phyloP scores from a whole-genome alignment of 2,329 filamentous ascomycete species.

The Xylaria sp. region DNA sequence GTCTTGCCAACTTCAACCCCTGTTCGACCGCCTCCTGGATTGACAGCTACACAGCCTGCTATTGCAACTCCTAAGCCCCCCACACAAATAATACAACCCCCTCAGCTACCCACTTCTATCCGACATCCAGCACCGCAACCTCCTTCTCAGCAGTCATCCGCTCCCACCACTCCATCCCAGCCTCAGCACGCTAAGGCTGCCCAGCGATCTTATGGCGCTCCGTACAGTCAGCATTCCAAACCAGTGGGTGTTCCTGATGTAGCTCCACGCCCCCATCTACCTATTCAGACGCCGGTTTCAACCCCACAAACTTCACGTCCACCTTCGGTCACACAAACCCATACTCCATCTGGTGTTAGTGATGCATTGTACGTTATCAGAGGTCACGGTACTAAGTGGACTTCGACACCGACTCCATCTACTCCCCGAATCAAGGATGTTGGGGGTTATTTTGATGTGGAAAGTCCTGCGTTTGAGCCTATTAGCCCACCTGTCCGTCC shows the following conservation, averaged over 20 bases:
- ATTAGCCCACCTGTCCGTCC: slow-evolving; percentile 64
- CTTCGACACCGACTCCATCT: slow-evolving; percentile 65
- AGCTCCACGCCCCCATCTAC: slow-evolving; percentile 41
- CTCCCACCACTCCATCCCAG: slow-evolving; percentile 43
- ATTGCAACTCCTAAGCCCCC: slow-evolving; percentile 38
- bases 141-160: slow-evolving; percentile 36
- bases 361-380: slow-evolving; percentile 48
- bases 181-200: slow-evolving; percentile 38
- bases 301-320: slow-evolving; percentile 38
- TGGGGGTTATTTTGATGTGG: slow-evolving; percentile 54
- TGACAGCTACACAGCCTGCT: slow-evolving; percentile 39
- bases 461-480: slow-evolving; percentile 68
- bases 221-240: slow-evolving; percentile 47
- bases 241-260: slow-evolving; percentile 32
- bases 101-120: slow-evolving; percentile 38
- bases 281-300: slow-evolving; percentile 41
- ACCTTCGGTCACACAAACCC: slow-evolving; percentile 37
- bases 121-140: slow-evolving; percentile 39
- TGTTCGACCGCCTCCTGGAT: slow-evolving; percentile 41
- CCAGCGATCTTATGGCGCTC: slow-evolving; percentile 42
- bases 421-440: slow-evolving; percentile 59
- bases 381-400: slow-evolving; percentile 68
- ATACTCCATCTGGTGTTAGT: slow-evolving; percentile 42
- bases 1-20: slow-evolving; percentile 42
- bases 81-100: slow-evolving; percentile 39